Conservation (phyloP, 1,284 basidiomycete genomes). For the Cutaneotrichosporon mucoides region DNA sequence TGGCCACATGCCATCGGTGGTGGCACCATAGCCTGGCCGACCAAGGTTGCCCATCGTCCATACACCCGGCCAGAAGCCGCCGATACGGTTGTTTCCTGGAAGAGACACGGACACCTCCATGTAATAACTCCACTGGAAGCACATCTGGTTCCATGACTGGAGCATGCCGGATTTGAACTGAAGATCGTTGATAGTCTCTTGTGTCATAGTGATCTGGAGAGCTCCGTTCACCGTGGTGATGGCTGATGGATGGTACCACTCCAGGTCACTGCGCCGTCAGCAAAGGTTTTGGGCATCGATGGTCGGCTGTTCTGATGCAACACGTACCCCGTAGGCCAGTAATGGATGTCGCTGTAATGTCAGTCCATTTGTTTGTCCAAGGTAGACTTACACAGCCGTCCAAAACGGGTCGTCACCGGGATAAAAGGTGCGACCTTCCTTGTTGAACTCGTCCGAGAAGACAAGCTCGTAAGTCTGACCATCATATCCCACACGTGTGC, state of each 20-base stretch:
- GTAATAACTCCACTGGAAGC: conserved; percentile 60
- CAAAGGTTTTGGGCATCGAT: not conserved
- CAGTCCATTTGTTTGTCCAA: not conserved
- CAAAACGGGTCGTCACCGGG: conserved; percentile 53
- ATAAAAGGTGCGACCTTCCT: conserved; percentile 72
- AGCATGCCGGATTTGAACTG: conserved; percentile 61
- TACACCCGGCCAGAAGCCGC: conserved; percentile 68
- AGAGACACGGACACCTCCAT: conserved; percentile 64
- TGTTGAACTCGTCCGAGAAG: conserved; percentile 55
- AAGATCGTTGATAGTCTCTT: conserved; percentile 65
- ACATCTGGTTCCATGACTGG: conserved; percentile 68
- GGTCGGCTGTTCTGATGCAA: too few relatives aligned
- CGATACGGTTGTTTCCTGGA: conserved; percentile 57
- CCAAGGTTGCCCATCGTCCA: conserved; percentile 94
- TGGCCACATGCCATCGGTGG: conserved; percentile 58
- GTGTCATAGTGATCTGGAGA: conserved; percentile 70
- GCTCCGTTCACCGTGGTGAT: conserved; percentile 73
- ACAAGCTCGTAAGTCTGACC: conserved; percentile 51
- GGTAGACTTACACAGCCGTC: conserved; percentile 38
- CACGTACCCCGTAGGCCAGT: conserved; percentile 57
- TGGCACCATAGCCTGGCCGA: conserved; percentile 72
- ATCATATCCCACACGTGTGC: conserved; percentile 41
- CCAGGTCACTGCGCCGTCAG: conserved; percentile 53
- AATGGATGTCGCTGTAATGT: conserved; percentile 58
- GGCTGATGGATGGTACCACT: conserved; percentile 78